Conservation (phyloP, 805 yeast species). For the Priceomyces fermenticarens region DNA sequence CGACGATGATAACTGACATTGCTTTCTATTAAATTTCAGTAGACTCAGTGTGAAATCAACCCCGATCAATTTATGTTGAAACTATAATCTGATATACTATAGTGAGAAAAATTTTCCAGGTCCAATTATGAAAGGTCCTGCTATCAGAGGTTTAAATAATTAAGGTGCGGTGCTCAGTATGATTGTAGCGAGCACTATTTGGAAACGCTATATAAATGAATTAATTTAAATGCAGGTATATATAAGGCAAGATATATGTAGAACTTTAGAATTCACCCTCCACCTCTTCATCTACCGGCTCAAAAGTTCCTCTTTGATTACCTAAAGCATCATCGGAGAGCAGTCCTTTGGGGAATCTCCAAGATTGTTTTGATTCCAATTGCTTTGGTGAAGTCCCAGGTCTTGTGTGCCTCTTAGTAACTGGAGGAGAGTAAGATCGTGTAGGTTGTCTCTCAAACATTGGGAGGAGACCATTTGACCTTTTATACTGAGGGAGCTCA, state of each 20-base stretch:
- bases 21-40: not conserved
- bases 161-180: not conserved
- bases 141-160: not conserved
- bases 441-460: slow-evolving; percentile 1
- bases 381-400: not conserved
- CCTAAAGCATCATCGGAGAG: too few relatives aligned
- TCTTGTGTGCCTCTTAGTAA: slow-evolving; percentile 7
- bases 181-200: too few relatives aligned
- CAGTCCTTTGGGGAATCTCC: not conserved
- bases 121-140: slow-evolving; percentile 1
- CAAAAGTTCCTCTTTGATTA: not conserved
- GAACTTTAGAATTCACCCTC: slow-evolving; percentile 13
- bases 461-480: slow-evolving; percentile 1
- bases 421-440: slow-evolving; percentile 26
- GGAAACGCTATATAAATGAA: too few relatives aligned
- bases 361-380: not conserved
- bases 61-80: not conserved
- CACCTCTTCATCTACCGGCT: slow-evolving; percentile 14
- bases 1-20: slow-evolving; percentile 39
- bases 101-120: slow-evolving; percentile 3
- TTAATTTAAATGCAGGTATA: not conserved
- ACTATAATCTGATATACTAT: not conserved
- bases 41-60: not conserved
- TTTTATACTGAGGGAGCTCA: slow-evolving; percentile 3
- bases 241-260: not conserved